Conservation (phyloP, 805 yeast species). For the Scheffersomyces lignosus region DNA sequence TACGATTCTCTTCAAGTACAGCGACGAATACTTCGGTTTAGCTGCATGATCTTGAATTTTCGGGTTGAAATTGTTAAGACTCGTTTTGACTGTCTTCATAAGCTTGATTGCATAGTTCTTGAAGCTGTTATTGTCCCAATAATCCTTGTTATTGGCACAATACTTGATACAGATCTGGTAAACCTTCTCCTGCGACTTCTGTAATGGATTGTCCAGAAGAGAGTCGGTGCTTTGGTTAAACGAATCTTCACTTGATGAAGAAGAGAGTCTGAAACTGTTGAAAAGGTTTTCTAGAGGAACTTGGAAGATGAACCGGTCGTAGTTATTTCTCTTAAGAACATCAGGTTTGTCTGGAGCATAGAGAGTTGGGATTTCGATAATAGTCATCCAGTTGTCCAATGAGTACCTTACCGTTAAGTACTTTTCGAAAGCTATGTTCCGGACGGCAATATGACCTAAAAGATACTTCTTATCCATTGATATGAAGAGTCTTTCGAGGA, state of each 20-base stretch:
- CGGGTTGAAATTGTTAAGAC: not conserved
- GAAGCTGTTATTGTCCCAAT: conserved; percentile 75
- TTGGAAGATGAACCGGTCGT: conserved; percentile 72
- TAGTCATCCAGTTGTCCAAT: conserved; percentile 75
- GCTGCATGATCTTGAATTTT: conserved; percentile 17
- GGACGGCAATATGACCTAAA: conserved; percentile 75
- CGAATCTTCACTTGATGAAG: not conserved
- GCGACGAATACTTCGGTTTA: conserved; percentile 41
- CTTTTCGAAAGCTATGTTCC: conserved; percentile 70
- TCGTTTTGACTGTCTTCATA: conserved; percentile 19
- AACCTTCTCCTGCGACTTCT: conserved; percentile 16
- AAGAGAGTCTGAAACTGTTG: conserved; percentile 23
- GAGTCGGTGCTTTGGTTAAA: not conserved
- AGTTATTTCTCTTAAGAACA: conserved; percentile 47
- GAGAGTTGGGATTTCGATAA: conserved; percentile 63
- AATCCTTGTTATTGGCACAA: conserved; percentile 47
- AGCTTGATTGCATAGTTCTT: conserved; percentile 59
- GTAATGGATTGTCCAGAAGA: not conserved
- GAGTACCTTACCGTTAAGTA: conserved; percentile 71
- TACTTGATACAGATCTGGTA: conserved; percentile 60
- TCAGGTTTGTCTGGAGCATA: conserved; percentile 59
- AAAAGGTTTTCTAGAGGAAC: conserved; percentile 50
- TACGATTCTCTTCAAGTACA: conserved; percentile 32
- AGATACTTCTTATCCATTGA: conserved; percentile 58
- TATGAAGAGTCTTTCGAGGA: conserved; percentile 63